phyloP scores from a whole-genome alignment of 1,284 basidiomycete genomes.

The Apiotrichum veenhuisii region DNA sequence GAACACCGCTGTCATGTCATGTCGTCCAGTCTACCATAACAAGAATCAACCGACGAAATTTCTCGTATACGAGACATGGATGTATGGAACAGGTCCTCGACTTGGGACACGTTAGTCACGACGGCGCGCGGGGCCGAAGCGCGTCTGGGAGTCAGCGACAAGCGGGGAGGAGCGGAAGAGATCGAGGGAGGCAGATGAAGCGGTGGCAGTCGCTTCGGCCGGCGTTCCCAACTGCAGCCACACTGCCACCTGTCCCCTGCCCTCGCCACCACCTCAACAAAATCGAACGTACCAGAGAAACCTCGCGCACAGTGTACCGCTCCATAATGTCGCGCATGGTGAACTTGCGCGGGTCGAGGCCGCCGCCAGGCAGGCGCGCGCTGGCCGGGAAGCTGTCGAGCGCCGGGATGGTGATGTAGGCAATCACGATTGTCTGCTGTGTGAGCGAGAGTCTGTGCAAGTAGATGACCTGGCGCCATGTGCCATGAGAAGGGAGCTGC shows the following conservation, averaged over 20 bases:
- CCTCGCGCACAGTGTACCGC: constrained; percentile 77
- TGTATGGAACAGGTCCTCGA: not conserved
- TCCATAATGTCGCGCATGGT: constrained; percentile 64
- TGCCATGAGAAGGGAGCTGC: too few species aligned
- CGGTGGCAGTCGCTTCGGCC: too few species aligned
- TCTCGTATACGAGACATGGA: too few species aligned
- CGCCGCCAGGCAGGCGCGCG: constrained; percentile 35
- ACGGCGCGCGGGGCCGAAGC: constrained; percentile 41
- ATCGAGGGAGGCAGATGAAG: too few species aligned
- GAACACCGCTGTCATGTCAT: too few species aligned
- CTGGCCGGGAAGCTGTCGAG: constrained; percentile 56
- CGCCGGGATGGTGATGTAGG: constrained; percentile 84
- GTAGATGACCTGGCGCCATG: too few species aligned
- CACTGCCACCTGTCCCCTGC: too few species aligned
- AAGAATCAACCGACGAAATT: too few species aligned
- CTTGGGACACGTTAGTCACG: constrained; percentile 26
- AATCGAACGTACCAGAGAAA: constrained; percentile 57
- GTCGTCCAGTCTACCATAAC: too few species aligned
- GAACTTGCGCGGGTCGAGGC: constrained; percentile 51
- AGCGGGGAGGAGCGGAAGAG: not conserved
- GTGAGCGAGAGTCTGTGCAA: too few species aligned
- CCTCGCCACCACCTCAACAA: too few species aligned
- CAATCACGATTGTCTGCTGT: constrained; percentile 74
- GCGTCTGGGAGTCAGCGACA: constrained; percentile 22
- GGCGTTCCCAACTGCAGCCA: too few species aligned